Evolutionary conservation across 192 early-diverging fungal genomes (phyloP), one percentile per base, ranked within the genome.

Genomic region (Backusella psychrophila): DNA sequence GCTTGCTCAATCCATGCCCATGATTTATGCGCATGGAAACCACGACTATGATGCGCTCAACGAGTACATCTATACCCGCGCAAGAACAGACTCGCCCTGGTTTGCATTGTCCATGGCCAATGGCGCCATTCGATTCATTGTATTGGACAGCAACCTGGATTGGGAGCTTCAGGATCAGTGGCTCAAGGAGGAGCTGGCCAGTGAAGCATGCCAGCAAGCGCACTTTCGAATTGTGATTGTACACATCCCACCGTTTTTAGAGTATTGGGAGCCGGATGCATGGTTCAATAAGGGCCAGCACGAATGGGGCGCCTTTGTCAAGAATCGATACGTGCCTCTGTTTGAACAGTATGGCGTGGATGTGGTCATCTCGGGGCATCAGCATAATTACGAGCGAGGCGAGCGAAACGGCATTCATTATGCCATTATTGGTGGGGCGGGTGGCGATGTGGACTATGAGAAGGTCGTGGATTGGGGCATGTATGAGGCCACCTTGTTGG

Each of bases 301-400:
- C 69, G 83, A 91, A 69, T 94, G 93, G 93, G 91, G 91, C 11
- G 83, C 87, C 33, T 91, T 93, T 79, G 80, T 94, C 0, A 82
- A 89, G 33, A 75, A 88, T 3, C 86, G 90, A 23, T 94, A 88
- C 72, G 91, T 91, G 11, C 84, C 86, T 9, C 69, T 93, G 42
- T 94, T 94, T 78, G 87, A 90, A 56, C 69, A 86, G 34, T 72
- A 90, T 69, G 79, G 82, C n/a, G 91, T 94, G 2, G 93, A 94
- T 74, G 73, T 94, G 39, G 91, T 94, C 6, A 89, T 94, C 21
- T 93, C 91, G 5, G 93, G 93, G 4, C 93, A 94, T 71, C 93
- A 94, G 73, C 93, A 94, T 76, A 94, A 94, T 73, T 94, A 94
- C 73, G 88, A 91, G 83, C 83, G 93, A 17, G 86, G 86, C 11